Base-by-base conservation (phyloP, 176 grass and related monocot species). In the Eleusine coracana region DNA sequence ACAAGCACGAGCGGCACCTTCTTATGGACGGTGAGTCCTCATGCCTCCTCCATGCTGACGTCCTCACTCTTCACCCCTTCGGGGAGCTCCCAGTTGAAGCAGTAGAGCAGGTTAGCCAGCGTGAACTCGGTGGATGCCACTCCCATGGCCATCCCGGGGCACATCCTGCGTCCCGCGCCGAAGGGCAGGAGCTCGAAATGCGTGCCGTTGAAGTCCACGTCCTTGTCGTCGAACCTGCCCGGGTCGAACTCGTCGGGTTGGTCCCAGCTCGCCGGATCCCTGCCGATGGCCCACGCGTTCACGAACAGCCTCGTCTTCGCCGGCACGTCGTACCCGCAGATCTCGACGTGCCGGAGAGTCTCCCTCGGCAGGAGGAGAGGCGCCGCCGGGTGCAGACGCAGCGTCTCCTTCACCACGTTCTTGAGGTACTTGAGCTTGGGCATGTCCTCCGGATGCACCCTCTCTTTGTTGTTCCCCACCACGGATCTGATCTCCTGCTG, bases 221-320 rank as follows among this genome's bases (percentile, higher is more conserved):
- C 61, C 0, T 38, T 63, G 1, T 0, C 15, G 31, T 81, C 46
- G 73, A 92, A 89, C 56, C 86, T 89, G 3, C 75, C 83, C 42
- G 90, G 90, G 1, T 70, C 1, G 41, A 92, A 92, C 63, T 70
- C 86, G 61, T 92, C 90, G 1, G 90, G 1, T 11, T 78, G 3
- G 0, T 17, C 66, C 86, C 86, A 92, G 58, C 39, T 88, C 7
- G 37, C 44, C 2, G 86, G 73, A 27, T 92, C 73, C 73, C 90
- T 85, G 0, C 78, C 86, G 42, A 92, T 78, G 1, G 82, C 82
- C 90, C 86, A 92, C 10, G 39, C 82, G 54, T 92, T 92, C 3
- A 92, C 77, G 0, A 86, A 1, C 1, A 88, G 13, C 28, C 73
- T 13, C 7, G 82, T 74, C 59, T 27, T 38, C 5, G 73, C 71